Conservation (phyloP, 306 rosid genomes). For the Carpinus viminea region DNA sequence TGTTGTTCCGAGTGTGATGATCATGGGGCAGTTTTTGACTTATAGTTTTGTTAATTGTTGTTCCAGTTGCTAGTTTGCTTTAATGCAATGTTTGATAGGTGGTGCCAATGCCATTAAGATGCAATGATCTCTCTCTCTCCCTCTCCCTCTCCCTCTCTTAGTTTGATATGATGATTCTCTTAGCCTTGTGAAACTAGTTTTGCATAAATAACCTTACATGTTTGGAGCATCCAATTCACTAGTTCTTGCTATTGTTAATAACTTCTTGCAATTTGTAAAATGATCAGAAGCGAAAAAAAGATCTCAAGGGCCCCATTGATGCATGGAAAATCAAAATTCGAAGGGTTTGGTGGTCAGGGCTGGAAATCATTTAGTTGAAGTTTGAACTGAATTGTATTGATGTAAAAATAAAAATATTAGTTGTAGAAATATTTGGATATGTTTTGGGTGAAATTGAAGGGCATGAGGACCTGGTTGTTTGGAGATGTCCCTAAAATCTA, state of each 20-base stretch:
- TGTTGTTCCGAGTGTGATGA: background rate
- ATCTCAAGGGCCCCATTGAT: background rate
- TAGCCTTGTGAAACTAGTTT: background rate
- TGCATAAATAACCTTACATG: background rate
- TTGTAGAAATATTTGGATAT: background rate
- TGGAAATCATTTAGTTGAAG: background rate
- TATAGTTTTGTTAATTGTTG: background rate
- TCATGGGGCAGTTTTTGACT: background rate
- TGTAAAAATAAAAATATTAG: background rate
- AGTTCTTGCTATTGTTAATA: background rate
- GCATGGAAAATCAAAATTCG: background rate
- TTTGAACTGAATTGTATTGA: background rate
- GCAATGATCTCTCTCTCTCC: background rate
- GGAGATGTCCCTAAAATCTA: background rate
- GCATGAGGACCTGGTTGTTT: background rate
- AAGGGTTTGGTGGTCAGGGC: background rate
- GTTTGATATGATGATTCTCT: background rate
- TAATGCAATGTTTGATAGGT: background rate
- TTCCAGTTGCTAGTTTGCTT: background rate
- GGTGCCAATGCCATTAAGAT: background rate
- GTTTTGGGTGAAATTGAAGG: background rate
- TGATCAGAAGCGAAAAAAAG: background rate
- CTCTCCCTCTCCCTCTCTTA: background rate
- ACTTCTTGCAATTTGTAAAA: background rate
- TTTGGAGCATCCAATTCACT: background rate